These are phyloP conservation scores for Cadophora malorum DNA, from an alignment of 2,329 filamentous ascomycete genomes.

Conservation along the genomic window DNA sequence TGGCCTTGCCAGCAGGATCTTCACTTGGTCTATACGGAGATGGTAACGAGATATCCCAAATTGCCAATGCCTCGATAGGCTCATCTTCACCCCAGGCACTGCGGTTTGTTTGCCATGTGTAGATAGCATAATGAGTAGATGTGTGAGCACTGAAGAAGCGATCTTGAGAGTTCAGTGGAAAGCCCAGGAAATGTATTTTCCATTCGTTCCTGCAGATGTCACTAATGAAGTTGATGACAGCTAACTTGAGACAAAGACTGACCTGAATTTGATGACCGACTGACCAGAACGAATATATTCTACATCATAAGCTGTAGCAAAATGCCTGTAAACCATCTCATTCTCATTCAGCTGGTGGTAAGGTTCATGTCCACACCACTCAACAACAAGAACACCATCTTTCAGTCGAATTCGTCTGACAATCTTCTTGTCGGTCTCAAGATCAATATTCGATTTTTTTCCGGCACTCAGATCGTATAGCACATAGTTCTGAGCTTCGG, in stretches of 20 bases:
- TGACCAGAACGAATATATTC: constrained; percentile 24
- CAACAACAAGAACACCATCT: constrained; percentile 62
- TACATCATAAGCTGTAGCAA: constrained; percentile 64
- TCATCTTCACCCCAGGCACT: constrained; percentile 61
- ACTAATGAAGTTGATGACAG: neutral
- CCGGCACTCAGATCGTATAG: constrained; percentile 58
- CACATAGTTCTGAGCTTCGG: constrained; percentile 46
- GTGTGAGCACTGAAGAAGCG: constrained; percentile 69
- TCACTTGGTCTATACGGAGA: constrained; percentile 57
- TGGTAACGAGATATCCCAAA: constrained; percentile 64
- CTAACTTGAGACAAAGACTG: constrained; percentile 30
- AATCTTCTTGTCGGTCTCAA: constrained; percentile 55
- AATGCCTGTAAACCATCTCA: constrained; percentile 62
- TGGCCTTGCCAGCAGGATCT: constrained; percentile 52
- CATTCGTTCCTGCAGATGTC: constrained; percentile 53
- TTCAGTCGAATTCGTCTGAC: constrained; percentile 61
- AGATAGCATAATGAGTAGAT: constrained; percentile 64
- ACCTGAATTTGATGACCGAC: constrained; percentile 58
- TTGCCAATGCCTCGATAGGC: constrained; percentile 61
- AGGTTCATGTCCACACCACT: constrained; percentile 63
- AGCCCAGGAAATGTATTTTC: constrained; percentile 63
- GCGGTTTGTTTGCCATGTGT: constrained; percentile 65
- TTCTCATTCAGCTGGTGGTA: constrained; percentile 59
- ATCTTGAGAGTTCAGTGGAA: constrained; percentile 60
- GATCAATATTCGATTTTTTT: constrained; percentile 55